These are phyloP conservation scores for Yarrowia yakushimensis DNA, from an alignment of 805 yeast species.

Conservation along the genomic window DNA sequence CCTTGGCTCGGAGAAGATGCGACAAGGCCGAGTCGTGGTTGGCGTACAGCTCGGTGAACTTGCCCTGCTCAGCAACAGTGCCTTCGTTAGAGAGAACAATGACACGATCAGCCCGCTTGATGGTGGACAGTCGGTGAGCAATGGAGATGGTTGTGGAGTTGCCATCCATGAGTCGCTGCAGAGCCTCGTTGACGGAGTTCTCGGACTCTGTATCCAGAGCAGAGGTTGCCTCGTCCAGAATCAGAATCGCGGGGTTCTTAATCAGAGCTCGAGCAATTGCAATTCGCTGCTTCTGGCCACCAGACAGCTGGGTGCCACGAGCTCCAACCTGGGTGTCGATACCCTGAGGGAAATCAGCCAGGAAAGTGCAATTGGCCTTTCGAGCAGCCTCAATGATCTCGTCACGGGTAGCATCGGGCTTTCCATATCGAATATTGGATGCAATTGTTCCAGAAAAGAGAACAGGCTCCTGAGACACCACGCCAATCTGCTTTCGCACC, in stretches of 20 bases:
- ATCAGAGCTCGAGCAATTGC: constrained; percentile 87
- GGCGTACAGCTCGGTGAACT: constrained; percentile 50
- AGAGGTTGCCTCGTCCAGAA: constrained; percentile 92
- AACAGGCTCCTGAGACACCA: constrained; percentile 90
- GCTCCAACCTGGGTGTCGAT: constrained; percentile 82
- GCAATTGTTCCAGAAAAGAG: constrained; percentile 79
- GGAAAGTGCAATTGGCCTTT: constrained; percentile 74
- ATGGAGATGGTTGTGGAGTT: constrained; percentile 74
- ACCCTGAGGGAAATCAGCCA: constrained; percentile 73
- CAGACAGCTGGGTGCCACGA: constrained; percentile 82
- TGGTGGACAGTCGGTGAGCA: constrained; percentile 88
- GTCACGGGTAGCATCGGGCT: constrained; percentile 53
- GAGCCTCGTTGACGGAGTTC: constrained; percentile 72
- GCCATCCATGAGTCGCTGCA: constrained; percentile 51
- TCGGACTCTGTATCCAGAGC: constrained; percentile 90
- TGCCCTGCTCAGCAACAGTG: constrained; percentile 68
- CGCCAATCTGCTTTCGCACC: constrained; percentile 73
- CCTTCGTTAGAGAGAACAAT: constrained; percentile 76
- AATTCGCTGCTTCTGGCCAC: constrained; percentile 92
- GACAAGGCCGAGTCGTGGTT: constrained; percentile 48
- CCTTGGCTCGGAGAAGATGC: constrained; percentile 30
- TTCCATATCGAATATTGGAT: constrained; percentile 80
- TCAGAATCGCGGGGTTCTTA: constrained; percentile 71
- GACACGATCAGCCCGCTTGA: constrained; percentile 73
- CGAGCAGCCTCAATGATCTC: constrained; percentile 59